Evolutionary conservation across 805 yeast species (phyloP), one percentile per base, ranked within the genome.

Genomic region (Candida hungchunana): DNA sequence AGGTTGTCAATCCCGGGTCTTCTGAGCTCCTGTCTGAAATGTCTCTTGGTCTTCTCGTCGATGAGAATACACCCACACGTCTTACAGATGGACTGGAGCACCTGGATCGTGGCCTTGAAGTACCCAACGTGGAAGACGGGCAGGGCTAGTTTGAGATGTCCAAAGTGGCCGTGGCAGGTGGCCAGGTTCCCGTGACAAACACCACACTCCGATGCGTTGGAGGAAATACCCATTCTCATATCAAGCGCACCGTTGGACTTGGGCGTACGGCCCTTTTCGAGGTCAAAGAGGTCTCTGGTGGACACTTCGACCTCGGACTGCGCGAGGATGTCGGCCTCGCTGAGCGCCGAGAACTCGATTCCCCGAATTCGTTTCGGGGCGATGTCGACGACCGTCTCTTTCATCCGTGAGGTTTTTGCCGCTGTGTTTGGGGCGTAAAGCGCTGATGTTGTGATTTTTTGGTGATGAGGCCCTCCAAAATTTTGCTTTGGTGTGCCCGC

Each of bases 61-160:
- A 93, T 64, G 44, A 93, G 64, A 17, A 93, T 62, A 8, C 79
- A 66, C 1, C 95, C 83, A 63, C 99, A 93, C 44, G 73, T 76
- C 58, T 93, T 93, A 68, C 99, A 93, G 43, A 93, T 79, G 36
- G 85, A 77, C 60, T 93, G 98, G 37, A 93, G 63, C 26, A 93
- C 88, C 54, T 79, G 82, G 46, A 93, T 83, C 16, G 87, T 83
- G 28, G 89, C 80, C 59, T 90, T 90, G 71, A 93, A 93, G 60
- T 89, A 93, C 14, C 99, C 99, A 31, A 93, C 93, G 56, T 93
- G 98, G 65, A 90, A 93, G 11, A 89, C 97, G 2, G 99, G 99
- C 29, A 93, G 67, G 0, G 97, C 96, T 34, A 93, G 71, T 52
- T 86, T 77, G 45, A 93, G 76, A 55, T 94, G 96, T 27, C 99